phyloP scores from a whole-genome alignment of 139 green algal genomes.

The Microglena sp. region DNA sequence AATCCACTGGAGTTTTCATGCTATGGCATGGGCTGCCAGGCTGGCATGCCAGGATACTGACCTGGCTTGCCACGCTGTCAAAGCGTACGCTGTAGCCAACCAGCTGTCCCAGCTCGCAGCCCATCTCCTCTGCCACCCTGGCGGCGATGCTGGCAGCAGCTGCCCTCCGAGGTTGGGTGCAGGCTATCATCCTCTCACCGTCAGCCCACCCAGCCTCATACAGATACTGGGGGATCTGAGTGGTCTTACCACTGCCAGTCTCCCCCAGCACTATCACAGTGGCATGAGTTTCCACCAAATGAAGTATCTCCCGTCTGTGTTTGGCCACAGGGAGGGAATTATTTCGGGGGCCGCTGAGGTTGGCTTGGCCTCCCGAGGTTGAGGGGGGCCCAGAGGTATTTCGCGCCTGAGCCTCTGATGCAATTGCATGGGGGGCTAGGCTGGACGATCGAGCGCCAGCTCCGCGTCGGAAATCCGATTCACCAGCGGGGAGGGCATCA shows the following conservation, averaged over 20 bases:
- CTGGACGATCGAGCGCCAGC: no score
- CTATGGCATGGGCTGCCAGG: no score
- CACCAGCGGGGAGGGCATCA: no score
- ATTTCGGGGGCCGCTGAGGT: no score
- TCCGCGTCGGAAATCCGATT: no score
- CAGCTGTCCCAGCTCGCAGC: slow-evolving; percentile 36
- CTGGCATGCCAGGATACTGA: neutral
- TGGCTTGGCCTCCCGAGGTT: no score
- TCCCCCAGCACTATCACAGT: slow-evolving; percentile 82
- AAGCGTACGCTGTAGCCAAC: slow-evolving; percentile 80
- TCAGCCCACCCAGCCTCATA: slow-evolving; percentile 42
- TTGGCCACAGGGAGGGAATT: slow-evolving; percentile 22
- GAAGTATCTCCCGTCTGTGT: slow-evolving; percentile 54
- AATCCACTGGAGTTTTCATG: neutral
- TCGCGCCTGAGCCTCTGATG: no score
- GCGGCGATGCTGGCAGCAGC: slow-evolving; percentile 70
- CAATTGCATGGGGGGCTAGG: no score
- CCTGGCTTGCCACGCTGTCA: slow-evolving; percentile 34
- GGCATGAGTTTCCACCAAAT: slow-evolving; percentile 65
- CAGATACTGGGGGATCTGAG: slow-evolving; percentile 64
- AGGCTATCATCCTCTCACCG: slow-evolving; percentile 24
- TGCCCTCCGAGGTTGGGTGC: slow-evolving; percentile 64
- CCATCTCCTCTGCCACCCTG: slow-evolving; percentile 75
- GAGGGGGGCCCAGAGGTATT: no score
- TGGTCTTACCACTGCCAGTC: slow-evolving; percentile 89